Evolutionary conservation across 2,329 filamentous ascomycete genomes (phyloP).

Genomic region (Ophiocordyceps camponoti-leonardi): DNA sequence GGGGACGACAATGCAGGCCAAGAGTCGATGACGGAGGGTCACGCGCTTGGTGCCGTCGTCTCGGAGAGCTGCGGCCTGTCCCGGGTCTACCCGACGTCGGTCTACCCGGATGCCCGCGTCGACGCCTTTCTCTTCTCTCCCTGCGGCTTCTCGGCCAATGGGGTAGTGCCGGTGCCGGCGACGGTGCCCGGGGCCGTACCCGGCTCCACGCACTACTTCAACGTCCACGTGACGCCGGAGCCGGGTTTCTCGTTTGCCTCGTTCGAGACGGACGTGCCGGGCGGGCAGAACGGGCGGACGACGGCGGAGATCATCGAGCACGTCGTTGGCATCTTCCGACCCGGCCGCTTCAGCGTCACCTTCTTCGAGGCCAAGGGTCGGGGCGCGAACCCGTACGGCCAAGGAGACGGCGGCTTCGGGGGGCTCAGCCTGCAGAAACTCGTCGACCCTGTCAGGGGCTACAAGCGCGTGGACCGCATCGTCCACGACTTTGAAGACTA

Average conservation of each 20-base stretch:
- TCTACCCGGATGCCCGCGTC: conserved; percentile 83
- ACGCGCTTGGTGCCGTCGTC: conserved; percentile 81
- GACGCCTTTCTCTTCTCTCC: conserved; percentile 94
- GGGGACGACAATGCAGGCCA: conserved; percentile 42
- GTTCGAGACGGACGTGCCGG: conserved; percentile 95
- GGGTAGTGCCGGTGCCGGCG: conserved; percentile 67
- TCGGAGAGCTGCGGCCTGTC: conserved; percentile 80
- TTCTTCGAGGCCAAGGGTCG: conserved; percentile 75
- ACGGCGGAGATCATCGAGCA: conserved; percentile 86
- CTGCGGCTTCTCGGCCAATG: conserved; percentile 94
- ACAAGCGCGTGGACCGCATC: conserved; percentile 80
- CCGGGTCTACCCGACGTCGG: conserved; percentile 69
- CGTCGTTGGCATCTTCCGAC: conserved; percentile 90
- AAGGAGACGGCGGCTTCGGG: conserved; percentile 21
- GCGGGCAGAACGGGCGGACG: conserved; percentile 70
- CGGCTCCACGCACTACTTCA: conserved; percentile 75
- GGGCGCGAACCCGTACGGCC: conserved; percentile 22
- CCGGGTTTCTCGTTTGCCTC: conserved; percentile 94
- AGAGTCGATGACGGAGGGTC: conserved; percentile 78
- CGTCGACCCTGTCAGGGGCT: conserved; percentile 71
- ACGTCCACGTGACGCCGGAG: conserved; percentile 94
- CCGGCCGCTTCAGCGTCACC: conserved; percentile 93
- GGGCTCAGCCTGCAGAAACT: conserved; percentile 25
- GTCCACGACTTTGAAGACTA: conserved; percentile 97
- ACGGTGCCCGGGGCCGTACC: conserved; percentile 11